These are phyloP conservation scores for Yamadazyma dushanensis DNA, from an alignment of 1,139 yeast species.

Conservation along the genomic window DNA sequence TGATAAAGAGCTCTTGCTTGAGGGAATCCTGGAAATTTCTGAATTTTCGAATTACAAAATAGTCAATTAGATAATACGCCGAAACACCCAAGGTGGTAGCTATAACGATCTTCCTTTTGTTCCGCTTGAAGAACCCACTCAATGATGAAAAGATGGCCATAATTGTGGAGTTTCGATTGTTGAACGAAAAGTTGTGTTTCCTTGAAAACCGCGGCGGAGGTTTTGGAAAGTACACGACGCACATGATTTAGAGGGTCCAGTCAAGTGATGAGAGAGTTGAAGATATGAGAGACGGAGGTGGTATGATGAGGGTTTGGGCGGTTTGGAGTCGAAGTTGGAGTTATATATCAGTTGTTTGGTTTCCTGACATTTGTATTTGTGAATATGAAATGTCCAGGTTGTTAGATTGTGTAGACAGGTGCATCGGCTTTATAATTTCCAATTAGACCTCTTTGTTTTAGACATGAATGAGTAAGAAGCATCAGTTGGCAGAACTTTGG, in stretches of 20 bases:
- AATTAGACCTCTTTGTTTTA: too few species aligned
- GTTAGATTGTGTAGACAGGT: too few species aligned
- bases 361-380: too few species aligned
- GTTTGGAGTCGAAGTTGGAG: too few species aligned
- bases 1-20: constrained; percentile 72
- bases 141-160: constrained; percentile 56
- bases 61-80: constrained; percentile 56
- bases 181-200: neutral
- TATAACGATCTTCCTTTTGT: constrained; percentile 58
- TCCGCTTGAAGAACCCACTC: constrained; percentile 58
- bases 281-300: too few species aligned
- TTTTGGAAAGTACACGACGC: constrained; percentile 1
- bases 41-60: constrained; percentile 60
- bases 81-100: constrained; percentile 61
- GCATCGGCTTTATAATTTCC: too few species aligned
- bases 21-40: constrained; percentile 67
- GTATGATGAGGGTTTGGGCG: too few species aligned
- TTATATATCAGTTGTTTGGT: too few species aligned
- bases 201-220: neutral
- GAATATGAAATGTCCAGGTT: too few species aligned
- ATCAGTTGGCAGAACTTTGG: too few species aligned
- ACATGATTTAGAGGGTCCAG: neutral
- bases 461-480: too few species aligned
- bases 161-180: neutral
- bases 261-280: too few species aligned